phyloP scores from a whole-genome alignment of 2,329 filamentous ascomycete genomes.

The Spiromastix sp. region DNA sequence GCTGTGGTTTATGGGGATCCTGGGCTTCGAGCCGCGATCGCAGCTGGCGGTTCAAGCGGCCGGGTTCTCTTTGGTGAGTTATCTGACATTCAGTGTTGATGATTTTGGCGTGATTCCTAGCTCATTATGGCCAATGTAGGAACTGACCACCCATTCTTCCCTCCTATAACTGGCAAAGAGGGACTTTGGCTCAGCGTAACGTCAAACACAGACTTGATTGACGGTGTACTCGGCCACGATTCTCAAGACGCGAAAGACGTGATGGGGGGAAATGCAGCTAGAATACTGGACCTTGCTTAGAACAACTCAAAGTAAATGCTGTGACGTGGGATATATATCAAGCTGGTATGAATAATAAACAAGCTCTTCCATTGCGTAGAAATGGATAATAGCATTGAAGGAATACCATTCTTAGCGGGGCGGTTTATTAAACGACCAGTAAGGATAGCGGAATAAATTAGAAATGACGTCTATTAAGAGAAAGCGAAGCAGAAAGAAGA shows the following conservation, averaged over 20 bases:
- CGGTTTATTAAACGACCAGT: too few relatives aligned
- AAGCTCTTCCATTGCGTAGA: too few relatives aligned
- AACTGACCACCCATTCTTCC: slow-evolving; percentile 38
- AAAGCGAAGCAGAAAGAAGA: too few relatives aligned
- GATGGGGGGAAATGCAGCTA: slow-evolving; percentile 35
- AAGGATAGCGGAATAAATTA: too few relatives aligned
- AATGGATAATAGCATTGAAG: too few relatives aligned
- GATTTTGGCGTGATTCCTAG: too few relatives aligned
- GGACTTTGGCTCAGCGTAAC: slow-evolving; percentile 37
- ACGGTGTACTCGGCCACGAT: slow-evolving; percentile 24
- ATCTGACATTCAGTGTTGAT: background rate
- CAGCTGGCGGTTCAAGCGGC: slow-evolving; percentile 44
- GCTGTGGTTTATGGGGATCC: slow-evolving; percentile 48
- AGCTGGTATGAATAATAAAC: too few relatives aligned
- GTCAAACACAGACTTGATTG: slow-evolving; percentile 37
- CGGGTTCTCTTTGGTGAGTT: slow-evolving; percentile 31
- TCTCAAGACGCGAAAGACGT: slow-evolving; percentile 23
- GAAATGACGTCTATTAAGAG: too few relatives aligned
- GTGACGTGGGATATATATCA: too few relatives aligned
- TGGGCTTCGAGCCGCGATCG: slow-evolving; percentile 63
- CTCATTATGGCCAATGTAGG: slow-evolving; percentile 17
- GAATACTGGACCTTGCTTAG: slow-evolving; percentile 31
- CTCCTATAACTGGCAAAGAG: slow-evolving; percentile 25
- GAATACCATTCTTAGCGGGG: too few relatives aligned
- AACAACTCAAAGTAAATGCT: too few relatives aligned